Percentiles rank a stretch among this genome's conserved stretches.
These are phyloP conservation scores for Phytopythium litorale DNA, from an alignment of 352 stramenopile genomes.

Conservation along the genomic window DNA sequence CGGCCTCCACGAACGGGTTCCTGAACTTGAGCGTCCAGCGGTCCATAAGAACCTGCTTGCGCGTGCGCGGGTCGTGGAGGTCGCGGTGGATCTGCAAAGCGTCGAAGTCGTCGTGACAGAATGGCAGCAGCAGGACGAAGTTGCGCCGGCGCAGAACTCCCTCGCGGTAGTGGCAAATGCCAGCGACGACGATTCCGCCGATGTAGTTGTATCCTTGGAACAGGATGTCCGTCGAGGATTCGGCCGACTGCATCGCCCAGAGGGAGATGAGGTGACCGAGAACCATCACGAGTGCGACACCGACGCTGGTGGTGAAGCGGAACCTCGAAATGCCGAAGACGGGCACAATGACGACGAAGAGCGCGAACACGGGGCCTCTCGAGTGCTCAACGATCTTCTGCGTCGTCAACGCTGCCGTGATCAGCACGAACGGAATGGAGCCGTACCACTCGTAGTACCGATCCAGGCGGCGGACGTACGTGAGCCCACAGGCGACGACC, in stretches of 20 bases:
- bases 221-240: slow-evolving; percentile 27
- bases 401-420: slow-evolving; percentile 20
- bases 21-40: slow-evolving; percentile 33
- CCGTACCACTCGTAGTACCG: slow-evolving; percentile 27
- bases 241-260: slow-evolving; percentile 17
- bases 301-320: slow-evolving; percentile 30
- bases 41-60: slow-evolving; percentile 31
- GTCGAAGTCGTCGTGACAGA: slow-evolving; percentile 24
- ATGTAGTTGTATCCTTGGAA: slow-evolving; percentile 46
- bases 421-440: slow-evolving; percentile 27
- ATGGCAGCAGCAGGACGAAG: slow-evolving; percentile 35
- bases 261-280: slow-evolving; percentile 10
- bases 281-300: slow-evolving; percentile 22
- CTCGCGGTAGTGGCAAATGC: slow-evolving; percentile 34
- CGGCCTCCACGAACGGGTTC: slow-evolving; percentile 28
- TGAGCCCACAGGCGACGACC: slow-evolving; percentile 12
- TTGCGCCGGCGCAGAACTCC: slow-evolving; percentile 34
- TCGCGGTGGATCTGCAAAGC: slow-evolving; percentile 11
- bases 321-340: slow-evolving; percentile 46
- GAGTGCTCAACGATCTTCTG: slow-evolving; percentile 30
- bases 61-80: slow-evolving; percentile 29
- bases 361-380: slow-evolving; percentile 27
- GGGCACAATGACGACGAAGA: slow-evolving; percentile 36
- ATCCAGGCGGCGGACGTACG: slow-evolving; percentile 17
- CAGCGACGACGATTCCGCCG: slow-evolving; percentile 28